These are phyloP conservation scores for Echites panduratus DNA, from an alignment of 257 asterid species.

Conservation along the genomic window DNA sequence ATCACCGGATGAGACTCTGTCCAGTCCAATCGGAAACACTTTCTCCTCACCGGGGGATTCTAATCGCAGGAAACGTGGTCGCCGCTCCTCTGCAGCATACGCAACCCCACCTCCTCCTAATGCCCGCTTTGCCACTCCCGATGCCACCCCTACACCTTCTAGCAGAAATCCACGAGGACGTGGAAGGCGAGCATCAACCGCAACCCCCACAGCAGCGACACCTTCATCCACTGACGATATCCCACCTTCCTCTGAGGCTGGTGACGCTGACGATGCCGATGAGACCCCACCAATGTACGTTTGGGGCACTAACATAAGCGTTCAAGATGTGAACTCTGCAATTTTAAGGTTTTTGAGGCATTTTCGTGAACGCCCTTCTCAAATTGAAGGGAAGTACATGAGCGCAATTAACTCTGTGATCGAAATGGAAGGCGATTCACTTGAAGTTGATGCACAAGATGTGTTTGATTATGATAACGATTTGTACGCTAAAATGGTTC, in stretches of 20 bases:
- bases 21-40: constrained; percentile 89
- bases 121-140: constrained; percentile 59
- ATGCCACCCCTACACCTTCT: constrained; percentile 65
- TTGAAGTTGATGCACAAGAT: constrained; percentile 83
- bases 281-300: constrained; percentile 82
- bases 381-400: constrained; percentile 83
- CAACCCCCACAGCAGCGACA: constrained; percentile 53
- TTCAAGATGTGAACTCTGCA: constrained; percentile 80
- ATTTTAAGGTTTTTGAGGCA: constrained; percentile 77
- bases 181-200: constrained; percentile 38
- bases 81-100: constrained; percentile 35
- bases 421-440: constrained; percentile 92
- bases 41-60: constrained; percentile 60
- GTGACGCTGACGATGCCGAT: constrained; percentile 51
- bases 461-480: constrained; percentile 74
- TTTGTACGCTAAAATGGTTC: constrained; percentile 83
- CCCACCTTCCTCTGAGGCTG: constrained; percentile 71
- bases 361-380: constrained; percentile 61
- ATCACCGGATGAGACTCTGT: constrained; percentile 57
- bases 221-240: constrained; percentile 63
- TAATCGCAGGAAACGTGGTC: constrained; percentile 57
- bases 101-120: constrained; percentile 59
- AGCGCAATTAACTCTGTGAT: constrained; percentile 58
- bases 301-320: constrained; percentile 96
- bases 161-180: constrained; percentile 41